Base-by-base conservation (phyloP, 768 basidiomycete species). In the Boletus insuetus region DNA sequence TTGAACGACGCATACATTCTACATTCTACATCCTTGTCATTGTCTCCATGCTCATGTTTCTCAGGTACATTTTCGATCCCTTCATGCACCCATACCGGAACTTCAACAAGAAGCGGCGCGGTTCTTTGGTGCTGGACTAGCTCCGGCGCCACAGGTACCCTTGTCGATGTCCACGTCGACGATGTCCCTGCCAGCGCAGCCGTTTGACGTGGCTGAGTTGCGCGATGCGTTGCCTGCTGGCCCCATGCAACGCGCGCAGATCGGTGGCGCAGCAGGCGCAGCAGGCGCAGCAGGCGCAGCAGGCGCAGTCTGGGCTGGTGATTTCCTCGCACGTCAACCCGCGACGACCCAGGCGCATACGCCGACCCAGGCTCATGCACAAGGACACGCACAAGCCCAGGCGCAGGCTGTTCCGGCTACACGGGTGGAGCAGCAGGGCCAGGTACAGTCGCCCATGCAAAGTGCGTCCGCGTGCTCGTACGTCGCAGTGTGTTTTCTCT, bases 41-140 rank as follows among this genome's bases (percentile, higher is more conserved):
- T 10, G n/a, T 32, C 40, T 48, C 13, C 38, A 1, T 19, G 16
- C 43, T 32, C 49, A n/a, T 32, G 26, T 42, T 22, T 42, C 19
- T 17, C 53, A 90, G 87, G 67, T 69, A 3, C 60, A 54, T 47
- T 90, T 91, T 69, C 83, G 85, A 48, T 79, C 85, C 11, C 81
- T 82, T 47, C 73, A 75, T 46, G 49, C 69, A 26, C 70, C 72
- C 38, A 58, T 74, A 35, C 68, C 73, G 31, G 75, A 74, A 39
- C 69, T 80, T 49, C 80, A 81, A 56, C 80, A 85, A 68, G 89
- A 91, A 64, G 88, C 85, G 6, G 77, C 85, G 16, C 81, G 75
- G 40, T 92, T 93, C 75, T 90, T 91, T 67, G 74, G 78, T 35
- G 54, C 63, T 32, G 58, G 58, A 16, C 55, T 56, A 14, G 57